Conservation (phyloP, 1,284 basidiomycete species). For the Dichomitus squalens region DNA sequence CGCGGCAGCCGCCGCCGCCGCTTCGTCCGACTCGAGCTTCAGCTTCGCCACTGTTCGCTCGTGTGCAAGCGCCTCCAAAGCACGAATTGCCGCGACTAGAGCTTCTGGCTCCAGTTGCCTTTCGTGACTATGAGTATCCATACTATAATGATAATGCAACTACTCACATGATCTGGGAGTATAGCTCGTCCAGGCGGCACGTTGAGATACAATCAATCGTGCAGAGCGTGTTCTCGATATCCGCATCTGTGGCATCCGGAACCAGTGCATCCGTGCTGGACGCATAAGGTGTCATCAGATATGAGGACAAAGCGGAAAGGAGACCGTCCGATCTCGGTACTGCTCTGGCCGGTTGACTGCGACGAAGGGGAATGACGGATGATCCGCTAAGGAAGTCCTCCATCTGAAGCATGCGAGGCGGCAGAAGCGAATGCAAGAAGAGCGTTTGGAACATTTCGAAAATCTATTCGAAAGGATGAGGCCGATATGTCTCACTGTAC, state of each 20-base stretch:
- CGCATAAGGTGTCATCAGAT: conserved; percentile 94
- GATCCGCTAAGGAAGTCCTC: conserved; percentile 93
- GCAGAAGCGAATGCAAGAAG: conserved; percentile 91
- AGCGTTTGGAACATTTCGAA: conserved; percentile 99
- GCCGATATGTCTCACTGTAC: neutral
- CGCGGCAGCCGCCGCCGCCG: conserved; percentile 35
- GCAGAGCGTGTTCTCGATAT: conserved; percentile 93
- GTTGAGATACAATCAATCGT: conserved; percentile 95
- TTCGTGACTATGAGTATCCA: neutral
- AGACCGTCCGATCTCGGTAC: conserved; percentile 83
- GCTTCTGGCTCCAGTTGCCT: conserved; percentile 81
- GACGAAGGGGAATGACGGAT: conserved; percentile 86
- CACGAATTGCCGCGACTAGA: conserved; percentile 80
- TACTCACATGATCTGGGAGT: conserved; percentile 87
- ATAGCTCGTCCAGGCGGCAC: conserved; percentile 93
- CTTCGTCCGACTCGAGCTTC: conserved; percentile 68
- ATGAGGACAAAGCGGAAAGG: conserved; percentile 93
- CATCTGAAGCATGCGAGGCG: conserved; percentile 90
- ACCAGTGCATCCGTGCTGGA: conserved; percentile 70
- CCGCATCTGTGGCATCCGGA: conserved; percentile 84
- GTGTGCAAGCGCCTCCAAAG: conserved; percentile 90
- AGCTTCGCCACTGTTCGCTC: conserved; percentile 78
- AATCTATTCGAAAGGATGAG: conserved; percentile 53
- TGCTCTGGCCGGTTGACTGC: conserved; percentile 68
- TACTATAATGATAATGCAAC: neutral